Base-by-base conservation (phyloP, 176 grass and related monocot genomes). In the Cenchrus americanus region DNA sequence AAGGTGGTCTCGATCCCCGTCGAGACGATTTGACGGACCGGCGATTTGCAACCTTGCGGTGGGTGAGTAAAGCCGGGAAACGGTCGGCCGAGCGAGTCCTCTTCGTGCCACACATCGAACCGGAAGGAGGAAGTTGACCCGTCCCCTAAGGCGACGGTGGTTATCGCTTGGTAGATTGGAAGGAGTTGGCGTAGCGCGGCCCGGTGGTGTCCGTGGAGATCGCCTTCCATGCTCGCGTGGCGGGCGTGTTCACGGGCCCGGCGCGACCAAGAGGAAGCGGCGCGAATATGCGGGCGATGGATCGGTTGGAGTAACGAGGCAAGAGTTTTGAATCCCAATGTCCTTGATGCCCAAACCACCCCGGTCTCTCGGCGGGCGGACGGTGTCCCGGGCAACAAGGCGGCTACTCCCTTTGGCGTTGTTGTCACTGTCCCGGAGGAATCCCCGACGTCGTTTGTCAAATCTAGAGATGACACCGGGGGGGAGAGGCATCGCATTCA, bases 331-430 rank as follows among this genome's bases (percentile, higher is more conserved):
- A n/a, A n/a, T n/a, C n/a, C n/a, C n/a, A n/a, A n/a, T n/a, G n/a
- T n/a, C n/a, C n/a, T n/a, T n/a, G n/a, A n/a, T n/a, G n/a, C n/a
- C n/a, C n/a, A n/a, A n/a, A n/a, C n/a, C n/a, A n/a, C n/a, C n/a
- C 0, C 4, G 15, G 0, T 15, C 14, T 0, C 6, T 50, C 4
- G 3, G 32, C 32, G 3, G 32, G 2, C 32, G 32, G 32, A 34
- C 32, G 3, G 32, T 34, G 32, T 19, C 22, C 49, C 71, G 54
- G 0, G 71, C 49, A 0, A 74, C 49, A 0, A 74, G 0, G 15
- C 71, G 54, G 1, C 11, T 14, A 0, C 26, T 49, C 0, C 24
- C 26, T 0, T 4, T 24, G 0, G 0, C 71, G 0, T 0, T 0
- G 1, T 51, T 46, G 0, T 14, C 22, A 0, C 43, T 43, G 0